Base-by-base conservation (phyloP, 768 basidiomycete species). In the Serendipita sp. region DNA sequence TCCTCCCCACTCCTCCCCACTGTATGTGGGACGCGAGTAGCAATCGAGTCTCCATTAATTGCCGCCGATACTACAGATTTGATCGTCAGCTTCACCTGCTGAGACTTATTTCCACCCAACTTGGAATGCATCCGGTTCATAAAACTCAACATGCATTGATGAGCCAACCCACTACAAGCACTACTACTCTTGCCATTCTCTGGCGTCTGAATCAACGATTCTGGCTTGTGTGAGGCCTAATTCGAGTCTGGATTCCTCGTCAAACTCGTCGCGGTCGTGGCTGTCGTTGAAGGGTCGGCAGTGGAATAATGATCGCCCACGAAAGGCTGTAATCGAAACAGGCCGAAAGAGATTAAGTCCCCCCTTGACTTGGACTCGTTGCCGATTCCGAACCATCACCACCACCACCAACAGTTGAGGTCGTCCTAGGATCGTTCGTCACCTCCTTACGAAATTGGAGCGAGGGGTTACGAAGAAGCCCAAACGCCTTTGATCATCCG, bases 291-390 rank as follows among this genome's bases (percentile, higher is more conserved):
- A 15, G 48, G n/a, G 4, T n/a, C n/a, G 4, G 48, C 8, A 4
- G 18, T 18, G 34, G 6, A 27, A n/a, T 60, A 27, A 31, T 60
- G 55, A 36, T 60, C 55, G 3, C 8, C 5, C 8, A 60, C 55
- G 55, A 60, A 27, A 4, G 8, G n/a, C 33, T 60, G 23, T 29
- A 31, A 60, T 23, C 55, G 55, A 60, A 60, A 60, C 55, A 29
- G 8, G 55, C 55, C 55, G 55, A 60, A 60, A 60, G 55, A 27
- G 55, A 60, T 60, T 60, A 8, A 60, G 18, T 13, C 23, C 55
- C 55, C n/a, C 55, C 3, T 16, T 27, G 55, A 34, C 55, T 27
- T n/a, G 6, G 8, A 34, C 31, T 27, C n/a, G 6, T 60, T 40
- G 37, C 37, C 11, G 37, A 40, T 40, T 40, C 37, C 11, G 37